Conservation (phyloP, 768 basidiomycete species). For the Pisolithus marmoratus region DNA sequence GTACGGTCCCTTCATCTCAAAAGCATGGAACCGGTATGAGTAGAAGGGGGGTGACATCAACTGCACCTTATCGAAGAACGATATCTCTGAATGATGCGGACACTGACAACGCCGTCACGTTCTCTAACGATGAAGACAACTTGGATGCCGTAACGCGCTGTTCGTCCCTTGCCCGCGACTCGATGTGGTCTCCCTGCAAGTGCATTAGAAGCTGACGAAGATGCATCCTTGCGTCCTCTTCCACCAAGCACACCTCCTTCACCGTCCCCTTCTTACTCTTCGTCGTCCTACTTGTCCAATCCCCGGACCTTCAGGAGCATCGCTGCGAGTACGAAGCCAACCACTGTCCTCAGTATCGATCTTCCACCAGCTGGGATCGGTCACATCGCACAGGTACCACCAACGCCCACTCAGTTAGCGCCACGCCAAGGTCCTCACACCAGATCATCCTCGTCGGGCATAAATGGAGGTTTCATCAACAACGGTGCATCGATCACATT, state of each 20-base stretch:
- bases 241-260: constrained; percentile 87
- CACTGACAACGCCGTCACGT: constrained; percentile 31
- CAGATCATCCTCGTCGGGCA: constrained; percentile 54
- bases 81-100: constrained; percentile 62
- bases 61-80: constrained; percentile 43
- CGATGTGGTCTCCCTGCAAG: constrained; percentile 77
- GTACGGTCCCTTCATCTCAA: constrained; percentile 14
- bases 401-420: constrained; percentile 49
- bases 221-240: constrained; percentile 85
- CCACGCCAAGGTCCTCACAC: constrained; percentile 52
- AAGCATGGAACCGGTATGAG: constrained; percentile 18
- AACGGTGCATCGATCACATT: constrained; percentile 66
- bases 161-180: constrained; percentile 64
- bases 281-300: constrained; percentile 78
- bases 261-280: constrained; percentile 78
- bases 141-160: constrained; percentile 44
- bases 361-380: constrained; percentile 75
- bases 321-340: constrained; percentile 89
- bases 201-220: constrained; percentile 83
- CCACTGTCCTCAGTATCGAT: constrained; percentile 89
- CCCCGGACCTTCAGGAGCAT: constrained; percentile 78
- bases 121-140: constrained; percentile 31
- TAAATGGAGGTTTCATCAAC: constrained; percentile 38
- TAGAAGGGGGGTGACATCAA: constrained; percentile 15
- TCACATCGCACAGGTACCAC: constrained; percentile 84